Base-by-base conservation (phyloP, 768 basidiomycete genomes). In the Rhizopogon vesiculosus region DNA sequence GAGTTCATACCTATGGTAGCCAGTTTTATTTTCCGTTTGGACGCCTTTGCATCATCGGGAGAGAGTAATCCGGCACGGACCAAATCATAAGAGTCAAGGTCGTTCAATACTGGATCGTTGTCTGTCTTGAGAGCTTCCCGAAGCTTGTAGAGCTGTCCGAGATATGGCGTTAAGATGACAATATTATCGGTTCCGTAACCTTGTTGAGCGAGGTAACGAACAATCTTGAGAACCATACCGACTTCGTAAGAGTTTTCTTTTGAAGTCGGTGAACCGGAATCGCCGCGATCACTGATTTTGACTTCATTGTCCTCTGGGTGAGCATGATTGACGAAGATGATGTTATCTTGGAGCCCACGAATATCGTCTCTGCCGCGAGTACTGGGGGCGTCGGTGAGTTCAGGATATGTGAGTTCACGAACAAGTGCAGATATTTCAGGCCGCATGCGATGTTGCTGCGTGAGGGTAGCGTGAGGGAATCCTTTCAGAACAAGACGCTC, bases 351-450 rank as follows among this genome's bases (percentile, higher is more conserved):
- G 0, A 85, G 56, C n/a, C 85, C 85, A 0, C 71, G 72, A 18
- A 85, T 62, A 57, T 79, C 62, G 0, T 78, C 78, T 1, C 83
- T 77, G 49, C 67, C 71, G 19, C 63, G 38, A 0, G 84, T 85
- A 5, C 55, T 62, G 1, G 72, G 62, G 0, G 81, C 82, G 56
- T 86, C 85, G 1, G 69, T 55, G 13, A 86, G 77, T 22, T 83
- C 80, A 0, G 81, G 82, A 58, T 86, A 86, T 0, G 84, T 85
- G 10, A 86, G 74, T 10, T 72, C 56, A 7, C 84, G 76, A 41
- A 86, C 74, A 22, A 85, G 71, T 0, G 73, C 60, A 16, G 85
- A 82, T 12, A 86, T 85, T 57, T 85, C 84, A 1, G 85, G 85
- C 6, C 83, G 74, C 85, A 86, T 86, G 18, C 85, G 78, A 61